These are phyloP conservation scores for Lepiota venenata DNA, from an alignment of 768 basidiomycete species.

Conservation along the genomic window DNA sequence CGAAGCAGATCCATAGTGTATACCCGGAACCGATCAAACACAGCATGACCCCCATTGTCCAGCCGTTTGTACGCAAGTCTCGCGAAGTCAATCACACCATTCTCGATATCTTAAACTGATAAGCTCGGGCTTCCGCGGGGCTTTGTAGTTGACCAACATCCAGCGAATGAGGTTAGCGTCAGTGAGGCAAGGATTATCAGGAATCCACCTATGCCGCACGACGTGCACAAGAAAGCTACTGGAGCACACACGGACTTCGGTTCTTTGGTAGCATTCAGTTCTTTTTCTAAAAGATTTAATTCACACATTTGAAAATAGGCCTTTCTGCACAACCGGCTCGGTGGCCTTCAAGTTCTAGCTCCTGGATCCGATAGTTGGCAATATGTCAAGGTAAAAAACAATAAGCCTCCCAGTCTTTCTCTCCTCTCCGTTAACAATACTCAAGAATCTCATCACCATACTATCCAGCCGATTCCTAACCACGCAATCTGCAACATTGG, in stretches of 20 bases:
- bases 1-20: slow-evolving; percentile 43
- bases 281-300: too few relatives aligned
- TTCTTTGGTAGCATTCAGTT: slow-evolving; percentile 43
- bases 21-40: slow-evolving; percentile 54
- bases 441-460: too few relatives aligned
- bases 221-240: slow-evolving; percentile 37
- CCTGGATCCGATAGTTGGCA: slow-evolving; percentile 63
- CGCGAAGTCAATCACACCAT: slow-evolving; percentile 51
- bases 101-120: slow-evolving; percentile 52
- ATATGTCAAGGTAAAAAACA: slow-evolving; percentile 51
- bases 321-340: slow-evolving; percentile 66
- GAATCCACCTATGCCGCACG: slow-evolving; percentile 36
- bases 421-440: too few relatives aligned
- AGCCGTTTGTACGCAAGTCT: slow-evolving; percentile 58
- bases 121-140: slow-evolving; percentile 51
- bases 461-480: slow-evolving; percentile 40
- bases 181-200: slow-evolving; percentile 57
- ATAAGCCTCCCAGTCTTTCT: too few relatives aligned
- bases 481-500: slow-evolving; percentile 56
- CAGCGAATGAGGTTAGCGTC: slow-evolving; percentile 42
- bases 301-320: slow-evolving; percentile 37
- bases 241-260: slow-evolving; percentile 75
- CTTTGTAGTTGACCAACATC: slow-evolving; percentile 40
- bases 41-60: slow-evolving; percentile 44
- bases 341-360: slow-evolving; percentile 66